These are phyloP conservation scores for Neocucurbitaria cava DNA, from an alignment of 2,329 filamentous ascomycete species.

Conservation along the genomic window DNA sequence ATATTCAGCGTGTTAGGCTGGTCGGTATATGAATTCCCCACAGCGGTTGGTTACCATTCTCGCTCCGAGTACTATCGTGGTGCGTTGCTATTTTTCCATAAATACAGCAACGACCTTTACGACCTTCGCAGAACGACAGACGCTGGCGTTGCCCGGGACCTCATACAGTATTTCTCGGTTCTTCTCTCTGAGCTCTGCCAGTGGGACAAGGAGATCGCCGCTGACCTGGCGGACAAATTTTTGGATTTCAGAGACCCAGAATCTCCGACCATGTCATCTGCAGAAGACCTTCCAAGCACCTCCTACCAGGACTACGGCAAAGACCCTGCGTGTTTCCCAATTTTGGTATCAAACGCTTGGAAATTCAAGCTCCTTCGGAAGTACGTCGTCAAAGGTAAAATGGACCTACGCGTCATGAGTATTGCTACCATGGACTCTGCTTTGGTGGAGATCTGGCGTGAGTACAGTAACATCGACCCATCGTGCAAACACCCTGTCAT, in stretches of 20 bases:
- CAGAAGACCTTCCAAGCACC: slow-evolving; percentile 1
- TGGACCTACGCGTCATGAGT: slow-evolving; percentile 86
- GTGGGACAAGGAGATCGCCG: slow-evolving; percentile 34
- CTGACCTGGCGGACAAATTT: slow-evolving; percentile 31
- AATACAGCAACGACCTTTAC: slow-evolving; percentile 38
- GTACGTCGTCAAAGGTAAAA: slow-evolving; percentile 82
- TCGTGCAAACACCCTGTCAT: slow-evolving; percentile 61
- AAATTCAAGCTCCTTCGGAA: slow-evolving; percentile 72
- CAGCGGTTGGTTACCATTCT: slow-evolving; percentile 13
- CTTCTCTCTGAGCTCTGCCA: slow-evolving; percentile 35
- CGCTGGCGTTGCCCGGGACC: slow-evolving; percentile 31
- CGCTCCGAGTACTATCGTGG: slow-evolving; percentile 28
- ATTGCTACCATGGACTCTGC: slow-evolving; percentile 76
- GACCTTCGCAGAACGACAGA: slow-evolving; percentile 36
- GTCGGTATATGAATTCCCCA: slow-evolving; percentile 20
- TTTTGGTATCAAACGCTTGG: slow-evolving; percentile 69
- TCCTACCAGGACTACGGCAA: slow-evolving; percentile 24
- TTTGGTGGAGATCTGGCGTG: slow-evolving; percentile 67
- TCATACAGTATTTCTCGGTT: slow-evolving; percentile 27
- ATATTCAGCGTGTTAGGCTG: slow-evolving; percentile 33
- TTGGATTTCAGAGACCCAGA: slow-evolving; percentile 31
- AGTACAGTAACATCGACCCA: slow-evolving; percentile 55
- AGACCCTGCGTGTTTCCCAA: slow-evolving; percentile 49
- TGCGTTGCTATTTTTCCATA: slow-evolving; percentile 34
- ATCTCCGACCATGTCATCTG: slow-evolving; percentile 26